Base-by-base conservation (phyloP, 208 protist genomes). In the Trypanosomatidae sp. region DNA sequence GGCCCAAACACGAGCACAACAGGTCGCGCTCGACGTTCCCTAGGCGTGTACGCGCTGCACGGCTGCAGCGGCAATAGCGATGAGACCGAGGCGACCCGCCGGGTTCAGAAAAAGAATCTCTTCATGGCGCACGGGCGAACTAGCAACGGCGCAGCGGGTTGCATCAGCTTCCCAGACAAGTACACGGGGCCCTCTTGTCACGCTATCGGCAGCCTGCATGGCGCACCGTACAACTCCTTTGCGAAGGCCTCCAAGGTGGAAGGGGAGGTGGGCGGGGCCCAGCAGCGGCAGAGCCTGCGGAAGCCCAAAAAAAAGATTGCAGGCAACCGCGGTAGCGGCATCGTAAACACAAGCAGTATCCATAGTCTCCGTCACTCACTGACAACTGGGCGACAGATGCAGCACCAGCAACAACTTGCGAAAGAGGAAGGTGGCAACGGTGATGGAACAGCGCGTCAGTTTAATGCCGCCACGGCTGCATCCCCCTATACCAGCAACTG, bases 11-110 rank as follows among this genome's bases (percentile, higher is more conserved):
- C 47, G 25, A 41, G 55, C 6, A 19, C 39, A 7, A 60, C 47
- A 17, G 28, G 39, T 39, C 66, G 74, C 17, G 66, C 68, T 12
- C 74, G 74, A 22, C 70, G 71, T 53, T 62, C 74, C 19, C 28
- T 79, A 39, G 69, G 62, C 10, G 55, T 72, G 17, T 80, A 65
- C 55, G 53, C 69, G 47, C 46, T 71, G 62, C 65, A 71, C 19
- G 70, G 69, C 59, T 60, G 28, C n/a, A 53, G 69, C 15, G 65
- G 53, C 33, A 49, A 60, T 3, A 50, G 53, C 19, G 49, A 43
- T 2, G 64, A 50, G 33, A 36, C 41, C 19, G 13, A 55, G 25
- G 46, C 36, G 43, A 53, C 52, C 9, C 59, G 56, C 25, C 68
- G 41, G n/a, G 43, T 30, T 28, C 68, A 65, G 49, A 62, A 69